Evolutionary conservation across 164 flowering plant genomes (phyloP).

Genomic region (Aristolochia contorta): DNA sequence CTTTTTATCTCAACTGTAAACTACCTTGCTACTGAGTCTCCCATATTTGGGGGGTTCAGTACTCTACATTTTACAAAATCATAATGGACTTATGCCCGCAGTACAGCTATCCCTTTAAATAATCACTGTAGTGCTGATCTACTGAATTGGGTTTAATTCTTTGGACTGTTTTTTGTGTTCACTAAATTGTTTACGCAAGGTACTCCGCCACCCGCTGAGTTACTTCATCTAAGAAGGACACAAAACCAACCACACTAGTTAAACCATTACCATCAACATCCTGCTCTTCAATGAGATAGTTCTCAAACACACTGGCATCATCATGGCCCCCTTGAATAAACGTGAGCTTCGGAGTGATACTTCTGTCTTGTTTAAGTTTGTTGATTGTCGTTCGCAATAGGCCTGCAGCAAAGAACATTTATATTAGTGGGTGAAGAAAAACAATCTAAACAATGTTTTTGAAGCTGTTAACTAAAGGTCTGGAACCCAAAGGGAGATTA

Average conservation of each 20-base stretch:
- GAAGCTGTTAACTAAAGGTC: too few relatives aligned
- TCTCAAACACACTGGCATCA: slow-evolving; percentile 78
- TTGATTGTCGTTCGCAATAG: slow-evolving; percentile 69
- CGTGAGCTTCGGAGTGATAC: slow-evolving; percentile 81
- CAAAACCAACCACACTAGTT: slow-evolving; percentile 72
- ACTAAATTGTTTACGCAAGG: slow-evolving; percentile 32
- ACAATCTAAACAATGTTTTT: too few relatives aligned
- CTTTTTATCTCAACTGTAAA: too few relatives aligned
- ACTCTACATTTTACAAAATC: too few relatives aligned
- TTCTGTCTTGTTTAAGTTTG: slow-evolving; percentile 83
- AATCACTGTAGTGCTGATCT: too few relatives aligned
- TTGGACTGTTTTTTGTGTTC: too few relatives aligned
- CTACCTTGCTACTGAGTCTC: too few relatives aligned
- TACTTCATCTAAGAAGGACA: slow-evolving; percentile 83
- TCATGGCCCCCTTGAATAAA: slow-evolving; percentile 86
- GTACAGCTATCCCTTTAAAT: too few relatives aligned
- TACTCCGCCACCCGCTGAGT: slow-evolving; percentile 58
- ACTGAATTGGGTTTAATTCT: too few relatives aligned
- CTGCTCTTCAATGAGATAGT: slow-evolving; percentile 90
- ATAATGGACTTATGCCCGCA: too few relatives aligned
- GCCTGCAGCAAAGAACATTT: slow-evolving; percentile 33
- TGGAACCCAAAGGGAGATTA: too few relatives aligned
- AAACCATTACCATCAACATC: slow-evolving; percentile 85
- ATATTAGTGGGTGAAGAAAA: background rate
- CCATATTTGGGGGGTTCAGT: too few relatives aligned